Percentiles rank a stretch among this genome's conserved stretches.
Evolutionary conservation across 441 rosid species (phyloP).

Genomic region (Populus trichocarpa): DNA sequence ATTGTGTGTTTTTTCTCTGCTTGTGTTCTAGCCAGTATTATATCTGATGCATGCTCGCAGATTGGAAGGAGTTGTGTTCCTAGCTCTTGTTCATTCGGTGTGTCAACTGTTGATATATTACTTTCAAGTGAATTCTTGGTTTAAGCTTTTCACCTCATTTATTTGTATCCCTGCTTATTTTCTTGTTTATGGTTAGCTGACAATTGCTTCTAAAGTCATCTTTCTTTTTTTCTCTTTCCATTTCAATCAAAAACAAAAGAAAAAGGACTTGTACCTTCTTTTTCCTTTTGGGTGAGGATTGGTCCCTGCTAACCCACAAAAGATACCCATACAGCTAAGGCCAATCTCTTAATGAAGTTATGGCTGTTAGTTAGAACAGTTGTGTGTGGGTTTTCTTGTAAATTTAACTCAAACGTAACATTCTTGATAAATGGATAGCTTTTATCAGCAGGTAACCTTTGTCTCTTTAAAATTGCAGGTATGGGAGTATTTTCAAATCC

Average conservation of each 20-base stretch:
- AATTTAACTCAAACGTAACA: neutral
- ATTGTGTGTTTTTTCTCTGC: neutral
- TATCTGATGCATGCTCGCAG: too few relatives aligned
- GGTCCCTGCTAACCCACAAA: conserved; percentile 16
- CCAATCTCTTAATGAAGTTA: conserved; percentile 11
- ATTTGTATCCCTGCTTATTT: neutral
- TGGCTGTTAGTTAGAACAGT: conserved; percentile 16
- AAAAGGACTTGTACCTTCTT: neutral
- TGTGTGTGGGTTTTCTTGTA: conserved; percentile 25
- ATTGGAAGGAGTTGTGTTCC: neutral
- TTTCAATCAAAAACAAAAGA: neutral
- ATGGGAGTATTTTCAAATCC: conserved; percentile 77
- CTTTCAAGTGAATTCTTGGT: neutral
- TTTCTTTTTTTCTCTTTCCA: neutral
- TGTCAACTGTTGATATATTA: conserved; percentile 10
- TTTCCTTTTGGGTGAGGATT: conserved; percentile 12
- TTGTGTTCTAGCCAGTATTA: neutral
- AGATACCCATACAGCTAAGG: conserved; percentile 9
- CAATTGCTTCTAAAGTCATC: conserved; percentile 14
- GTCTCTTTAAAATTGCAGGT: conserved; percentile 32
- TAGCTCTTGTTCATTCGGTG: neutral
- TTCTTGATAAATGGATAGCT: neutral
- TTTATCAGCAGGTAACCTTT: neutral
- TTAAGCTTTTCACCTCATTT: neutral
- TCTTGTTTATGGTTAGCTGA: neutral